Conservation (phyloP, 805 yeast genomes). For the Metschnikowia colocasiae region DNA sequence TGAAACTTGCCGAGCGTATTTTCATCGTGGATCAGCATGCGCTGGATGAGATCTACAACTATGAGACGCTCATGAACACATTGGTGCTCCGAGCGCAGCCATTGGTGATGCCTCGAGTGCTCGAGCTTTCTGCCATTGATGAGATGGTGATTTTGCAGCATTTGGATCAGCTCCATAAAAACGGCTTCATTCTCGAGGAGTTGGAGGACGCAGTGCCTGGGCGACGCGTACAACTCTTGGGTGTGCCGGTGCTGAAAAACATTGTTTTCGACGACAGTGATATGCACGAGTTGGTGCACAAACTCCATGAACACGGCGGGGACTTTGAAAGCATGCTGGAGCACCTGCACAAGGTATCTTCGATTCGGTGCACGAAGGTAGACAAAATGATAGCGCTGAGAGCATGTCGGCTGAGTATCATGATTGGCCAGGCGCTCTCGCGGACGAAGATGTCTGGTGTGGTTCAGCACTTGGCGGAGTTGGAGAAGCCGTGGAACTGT, state of each 20-base stretch:
- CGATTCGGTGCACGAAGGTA: slow-evolving; percentile 63
- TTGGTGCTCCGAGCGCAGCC: slow-evolving; percentile 58
- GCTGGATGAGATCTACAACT: slow-evolving; percentile 91
- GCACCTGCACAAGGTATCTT: background rate
- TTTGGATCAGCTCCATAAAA: slow-evolving; percentile 52
- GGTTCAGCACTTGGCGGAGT: slow-evolving; percentile 59
- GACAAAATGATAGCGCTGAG: slow-evolving; percentile 87
- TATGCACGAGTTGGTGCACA: slow-evolving; percentile 71
- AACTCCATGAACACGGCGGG: slow-evolving; percentile 48
- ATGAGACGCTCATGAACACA: slow-evolving; percentile 60
- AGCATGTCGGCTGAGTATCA: slow-evolving; percentile 89
- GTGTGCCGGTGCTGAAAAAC: slow-evolving; percentile 73
- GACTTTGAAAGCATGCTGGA: background rate
- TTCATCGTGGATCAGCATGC: slow-evolving; percentile 97
- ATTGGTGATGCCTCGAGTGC: slow-evolving; percentile 53
- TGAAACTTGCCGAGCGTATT: slow-evolving; percentile 51
- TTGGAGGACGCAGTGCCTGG: slow-evolving; percentile 56
- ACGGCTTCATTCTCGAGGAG: slow-evolving; percentile 64
- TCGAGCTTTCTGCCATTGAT: slow-evolving; percentile 75
- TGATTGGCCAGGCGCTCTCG: slow-evolving; percentile 80
- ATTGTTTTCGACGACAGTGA: slow-evolving; percentile 65
- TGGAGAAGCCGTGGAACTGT: slow-evolving; percentile 94
- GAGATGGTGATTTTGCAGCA: slow-evolving; percentile 68
- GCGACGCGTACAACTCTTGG: slow-evolving; percentile 45
- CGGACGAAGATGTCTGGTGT: slow-evolving; percentile 60